Conservation (phyloP, 129 eudicot genomes). For the Flaveria robusta region DNA sequence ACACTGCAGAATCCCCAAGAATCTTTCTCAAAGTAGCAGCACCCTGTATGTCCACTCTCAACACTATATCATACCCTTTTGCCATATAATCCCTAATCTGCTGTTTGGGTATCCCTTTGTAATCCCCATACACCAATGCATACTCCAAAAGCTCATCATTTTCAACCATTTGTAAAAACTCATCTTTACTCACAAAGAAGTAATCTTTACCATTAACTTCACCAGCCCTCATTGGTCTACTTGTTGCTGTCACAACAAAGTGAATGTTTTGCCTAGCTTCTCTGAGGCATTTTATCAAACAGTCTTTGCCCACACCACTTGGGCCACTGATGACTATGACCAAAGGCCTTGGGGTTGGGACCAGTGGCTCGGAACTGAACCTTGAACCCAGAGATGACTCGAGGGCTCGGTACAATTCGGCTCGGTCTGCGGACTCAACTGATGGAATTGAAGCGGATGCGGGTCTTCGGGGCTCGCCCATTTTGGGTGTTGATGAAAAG, state of each 20-base stretch:
- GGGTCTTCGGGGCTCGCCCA: slow-evolving; percentile 49
- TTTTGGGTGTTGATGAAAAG: slow-evolving; percentile 27
- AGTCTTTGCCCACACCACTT: slow-evolving; percentile 96
- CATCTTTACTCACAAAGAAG: slow-evolving; percentile 65
- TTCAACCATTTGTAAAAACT: slow-evolving; percentile 66
- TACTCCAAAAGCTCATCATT: slow-evolving; percentile 54
- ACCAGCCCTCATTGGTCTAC: slow-evolving; percentile 62
- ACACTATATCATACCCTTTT: slow-evolving; percentile 69
- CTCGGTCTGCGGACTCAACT: slow-evolving; percentile 48
- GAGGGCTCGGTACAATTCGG: slow-evolving; percentile 67
- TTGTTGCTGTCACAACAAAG: slow-evolving; percentile 93
- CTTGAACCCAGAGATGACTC: slow-evolving; percentile 73
- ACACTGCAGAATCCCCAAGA: slow-evolving; percentile 2
- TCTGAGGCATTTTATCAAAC: slow-evolving; percentile 68
- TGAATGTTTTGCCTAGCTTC: slow-evolving; percentile 64
- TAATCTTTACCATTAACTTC: slow-evolving; percentile 88
- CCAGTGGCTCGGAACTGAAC: slow-evolving; percentile 57
- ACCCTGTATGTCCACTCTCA: slow-evolving; percentile 92
- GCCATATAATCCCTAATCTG: slow-evolving; percentile 62
- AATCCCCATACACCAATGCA: neutral
- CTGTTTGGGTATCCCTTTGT: slow-evolving; percentile 72
- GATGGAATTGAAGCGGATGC: slow-evolving; percentile 58
- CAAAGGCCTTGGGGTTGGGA: slow-evolving; percentile 65
- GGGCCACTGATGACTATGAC: slow-evolving; percentile 88
- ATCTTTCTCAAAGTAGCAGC: slow-evolving; percentile 62